Evolutionary conservation across 768 basidiomycete species (phyloP).

Genomic region (Cantharellus cinnabarinus): DNA sequence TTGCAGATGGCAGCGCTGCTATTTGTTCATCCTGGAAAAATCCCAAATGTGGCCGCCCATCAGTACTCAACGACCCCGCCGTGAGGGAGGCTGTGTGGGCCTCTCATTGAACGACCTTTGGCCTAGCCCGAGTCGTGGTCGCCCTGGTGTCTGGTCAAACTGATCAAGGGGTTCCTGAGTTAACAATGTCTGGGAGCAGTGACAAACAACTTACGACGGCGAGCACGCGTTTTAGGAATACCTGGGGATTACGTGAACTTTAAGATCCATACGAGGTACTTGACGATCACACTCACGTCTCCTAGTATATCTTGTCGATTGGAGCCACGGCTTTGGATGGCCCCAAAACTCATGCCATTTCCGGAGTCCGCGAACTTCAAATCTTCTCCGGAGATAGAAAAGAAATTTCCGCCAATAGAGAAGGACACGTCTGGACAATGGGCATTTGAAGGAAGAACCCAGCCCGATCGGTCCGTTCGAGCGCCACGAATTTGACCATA

Average conservation of each 20-base stretch:
- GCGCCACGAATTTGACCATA: constrained; percentile 3
- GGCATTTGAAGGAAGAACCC: constrained; percentile 2
- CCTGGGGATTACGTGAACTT: not conserved
- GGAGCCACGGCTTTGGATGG: constrained; percentile 2
- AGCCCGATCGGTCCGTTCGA: not conserved
- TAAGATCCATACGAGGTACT: not conserved
- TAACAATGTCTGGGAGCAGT: too few species aligned
- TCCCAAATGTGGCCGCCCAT: too few species aligned
- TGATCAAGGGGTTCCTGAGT: too few species aligned
- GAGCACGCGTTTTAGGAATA: constrained; percentile 5
- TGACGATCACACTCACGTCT: not conserved
- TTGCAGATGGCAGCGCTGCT: too few species aligned
- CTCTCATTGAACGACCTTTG: constrained; percentile 1
- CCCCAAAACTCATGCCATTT: constrained; percentile 3
- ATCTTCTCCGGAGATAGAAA: constrained; percentile 4
- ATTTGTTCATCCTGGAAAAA: too few species aligned
- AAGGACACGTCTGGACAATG: constrained; percentile 2
- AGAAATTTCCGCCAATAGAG: not conserved
- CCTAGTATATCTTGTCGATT: constrained; percentile 2
- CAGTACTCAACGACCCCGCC: too few species aligned
- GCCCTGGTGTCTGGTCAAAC: constrained; percentile 4
- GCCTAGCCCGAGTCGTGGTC: not conserved
- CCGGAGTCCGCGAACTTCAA: constrained; percentile 5
- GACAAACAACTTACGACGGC: not conserved
- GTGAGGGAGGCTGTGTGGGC: too few species aligned